Evolutionary conservation across 2,329 filamentous ascomycete genomes (phyloP).

Genomic region (Fusarium kyushuense): DNA sequence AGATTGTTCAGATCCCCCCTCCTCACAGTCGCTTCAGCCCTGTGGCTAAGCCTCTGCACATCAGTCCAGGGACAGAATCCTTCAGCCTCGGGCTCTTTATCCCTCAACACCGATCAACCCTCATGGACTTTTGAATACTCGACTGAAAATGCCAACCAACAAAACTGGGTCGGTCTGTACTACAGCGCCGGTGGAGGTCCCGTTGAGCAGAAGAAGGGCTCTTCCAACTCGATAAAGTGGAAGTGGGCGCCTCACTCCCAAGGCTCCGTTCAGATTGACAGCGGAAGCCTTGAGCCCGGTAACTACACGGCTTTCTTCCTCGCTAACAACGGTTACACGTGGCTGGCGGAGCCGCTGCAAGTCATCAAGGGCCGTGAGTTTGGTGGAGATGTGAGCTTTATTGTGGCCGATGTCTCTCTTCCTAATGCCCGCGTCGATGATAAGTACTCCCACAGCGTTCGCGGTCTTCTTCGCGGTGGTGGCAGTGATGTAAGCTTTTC

Average conservation of each 20-base stretch:
- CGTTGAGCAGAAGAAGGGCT: conserved; percentile 48
- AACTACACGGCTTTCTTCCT: conserved; percentile 55
- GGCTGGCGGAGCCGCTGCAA: conserved; percentile 52
- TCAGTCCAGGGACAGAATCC: conserved; percentile 20
- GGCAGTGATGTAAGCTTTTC: conserved; percentile 47
- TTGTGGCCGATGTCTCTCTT: conserved; percentile 48
- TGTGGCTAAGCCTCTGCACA: conserved; percentile 31
- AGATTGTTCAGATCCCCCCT: conserved; percentile 29
- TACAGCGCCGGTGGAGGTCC: conserved; percentile 52
- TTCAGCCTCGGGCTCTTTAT: conserved; percentile 35
- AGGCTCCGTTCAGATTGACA: conserved; percentile 48
- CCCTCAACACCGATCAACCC: conserved; percentile 27
- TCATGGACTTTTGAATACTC: conserved; percentile 54
- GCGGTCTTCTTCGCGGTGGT: conserved; percentile 51
- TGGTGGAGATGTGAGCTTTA: conserved; percentile 47
- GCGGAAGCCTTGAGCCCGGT: conserved; percentile 46
- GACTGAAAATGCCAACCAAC: conserved; percentile 44
- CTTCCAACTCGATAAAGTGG: conserved; percentile 51
- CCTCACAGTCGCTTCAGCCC: conserved; percentile 20
- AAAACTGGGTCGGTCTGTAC: conserved; percentile 57
- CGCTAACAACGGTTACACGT: conserved; percentile 52
- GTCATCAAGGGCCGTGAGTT: conserved; percentile 43
- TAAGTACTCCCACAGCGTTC: conserved; percentile 49
- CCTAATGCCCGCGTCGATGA: conserved; percentile 55
- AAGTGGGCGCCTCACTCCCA: conserved; percentile 47